Evolutionary conservation across 2,329 filamentous ascomycete species (phyloP).

Genomic region (Colletotrichum australisinense): DNA sequence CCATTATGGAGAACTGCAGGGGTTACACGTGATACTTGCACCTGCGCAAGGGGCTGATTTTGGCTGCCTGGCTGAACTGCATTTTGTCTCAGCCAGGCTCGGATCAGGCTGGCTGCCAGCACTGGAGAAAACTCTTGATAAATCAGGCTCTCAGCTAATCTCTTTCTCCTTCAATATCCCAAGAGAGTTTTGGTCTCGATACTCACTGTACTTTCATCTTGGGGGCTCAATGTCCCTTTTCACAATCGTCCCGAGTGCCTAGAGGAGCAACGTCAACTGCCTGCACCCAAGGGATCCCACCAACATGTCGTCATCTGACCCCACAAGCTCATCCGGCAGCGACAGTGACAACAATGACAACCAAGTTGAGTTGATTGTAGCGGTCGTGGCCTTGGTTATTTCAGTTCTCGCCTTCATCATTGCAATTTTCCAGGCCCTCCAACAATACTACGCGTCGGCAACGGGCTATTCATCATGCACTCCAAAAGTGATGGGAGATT

Average conservation of each 20-base stretch:
- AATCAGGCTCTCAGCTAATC: neutral
- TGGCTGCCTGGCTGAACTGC: neutral
- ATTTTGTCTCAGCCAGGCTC: neutral
- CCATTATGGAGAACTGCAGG: neutral
- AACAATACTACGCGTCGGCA: conserved; percentile 29
- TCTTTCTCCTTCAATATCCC: neutral
- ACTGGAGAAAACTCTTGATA: neutral
- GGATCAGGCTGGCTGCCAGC: neutral
- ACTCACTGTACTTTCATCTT: too few species aligned
- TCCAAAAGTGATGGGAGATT: conserved; percentile 25
- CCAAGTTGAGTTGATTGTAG: conserved; percentile 22
- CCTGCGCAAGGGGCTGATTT: neutral
- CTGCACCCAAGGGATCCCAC: too few species aligned
- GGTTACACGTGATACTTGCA: neutral
- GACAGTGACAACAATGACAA: neutral
- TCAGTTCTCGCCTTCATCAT: conserved; percentile 32
- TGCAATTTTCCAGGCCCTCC: conserved; percentile 29
- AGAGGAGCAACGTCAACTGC: too few species aligned
- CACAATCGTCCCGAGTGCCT: too few species aligned
- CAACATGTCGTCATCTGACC: conserved; percentile 2
- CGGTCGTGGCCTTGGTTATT: conserved; percentile 26
- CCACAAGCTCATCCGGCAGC: neutral
- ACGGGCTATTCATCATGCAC: conserved; percentile 26
- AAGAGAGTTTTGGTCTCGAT: too few species aligned
- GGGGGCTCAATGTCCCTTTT: too few species aligned